Evolutionary conservation across 2,329 filamentous ascomycete genomes (phyloP), one percentile per base, ranked within the genome.

Genomic region (Bipolaris oryzae): DNA sequence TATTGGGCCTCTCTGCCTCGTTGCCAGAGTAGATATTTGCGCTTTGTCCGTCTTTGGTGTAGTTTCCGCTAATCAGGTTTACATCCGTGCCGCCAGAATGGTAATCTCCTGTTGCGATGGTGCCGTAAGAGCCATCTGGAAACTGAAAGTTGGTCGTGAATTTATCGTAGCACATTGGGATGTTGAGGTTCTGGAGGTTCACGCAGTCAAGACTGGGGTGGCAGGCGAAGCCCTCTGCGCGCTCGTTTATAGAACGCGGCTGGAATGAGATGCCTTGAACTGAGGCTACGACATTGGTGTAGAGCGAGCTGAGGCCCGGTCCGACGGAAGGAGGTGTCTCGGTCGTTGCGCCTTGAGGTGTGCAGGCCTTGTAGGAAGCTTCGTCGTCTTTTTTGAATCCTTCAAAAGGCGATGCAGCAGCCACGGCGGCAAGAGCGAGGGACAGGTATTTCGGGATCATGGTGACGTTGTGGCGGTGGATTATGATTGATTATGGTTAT

Each of bases 91-190:
- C 75, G 7, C 65, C 63, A 3, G 76, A 76, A n/a, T 60, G 74
- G 63, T 81, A 83, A 15, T 76, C 61, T 11, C 80, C 81, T 0
- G 72, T 74, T 1, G 73, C 74, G n/a, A 83, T 69, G 2, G 77
- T 80, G 11, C 81, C 81, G 49, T 75, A 80, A 15, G 79, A 79
- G 33, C 76, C 77, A 55, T 81, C 80, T 2, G 78, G 68, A 46
- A 83, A 78, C 50, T 76, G 76, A 63, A 72, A 83, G 60, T 82
- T 79, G 16, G 81, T 84, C 5, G 81, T 83, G 70, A 81, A 83
- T 52, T 77, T 77, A 67, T 83, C 81, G 71, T 82, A 83, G 72
- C 81, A 83, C 69, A 82, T 80, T 2, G 80, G 78, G 5, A 82
- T 70, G 34, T 75, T 73, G 33, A 79, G 69, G 35, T 62, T 69